A percentile compares a stretch with the other conserved stretches of the same genome.
phyloP scores from a whole-genome alignment of 768 basidiomycete species.

The Tulasnella calospora region DNA sequence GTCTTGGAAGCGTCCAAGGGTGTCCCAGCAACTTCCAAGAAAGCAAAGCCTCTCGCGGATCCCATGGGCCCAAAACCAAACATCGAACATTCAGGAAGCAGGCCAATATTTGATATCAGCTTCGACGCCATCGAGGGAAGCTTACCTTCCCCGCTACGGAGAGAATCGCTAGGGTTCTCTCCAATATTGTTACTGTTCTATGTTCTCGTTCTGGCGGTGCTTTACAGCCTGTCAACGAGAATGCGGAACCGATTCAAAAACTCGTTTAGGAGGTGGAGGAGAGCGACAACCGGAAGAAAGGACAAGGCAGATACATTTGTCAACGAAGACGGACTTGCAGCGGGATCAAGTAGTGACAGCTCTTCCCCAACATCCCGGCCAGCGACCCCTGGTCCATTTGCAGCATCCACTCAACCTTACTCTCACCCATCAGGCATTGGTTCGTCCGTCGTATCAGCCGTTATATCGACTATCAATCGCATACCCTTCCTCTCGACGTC shows the following conservation, averaged over 20 bases:
- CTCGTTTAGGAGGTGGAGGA: slow-evolving; percentile 44
- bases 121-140: slow-evolving; percentile 64
- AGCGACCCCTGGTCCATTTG: neutral
- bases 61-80: slow-evolving; percentile 58
- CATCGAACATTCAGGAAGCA: slow-evolving; percentile 53
- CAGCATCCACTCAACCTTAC: neutral
- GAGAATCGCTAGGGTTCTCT: slow-evolving; percentile 36
- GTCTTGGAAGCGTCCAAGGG: slow-evolving; percentile 94
- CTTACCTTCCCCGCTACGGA: slow-evolving; percentile 57
- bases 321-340: slow-evolving; percentile 20
- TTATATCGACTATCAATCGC: neutral
- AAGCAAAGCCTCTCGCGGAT: slow-evolving; percentile 59
- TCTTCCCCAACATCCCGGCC: slow-evolving; percentile 2
- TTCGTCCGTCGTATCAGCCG: neutral
- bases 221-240: slow-evolving; percentile 49
- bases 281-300: slow-evolving; percentile 39
- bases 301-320: slow-evolving; percentile 21
- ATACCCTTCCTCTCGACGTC: slow-evolving; percentile 13
- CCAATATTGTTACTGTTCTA: slow-evolving; percentile 36
- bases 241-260: slow-evolving; percentile 52
- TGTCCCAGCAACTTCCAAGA: slow-evolving; percentile 49
- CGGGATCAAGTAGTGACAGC: slow-evolving; percentile 21
- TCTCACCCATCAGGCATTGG: neutral
- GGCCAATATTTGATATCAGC: slow-evolving; percentile 50
- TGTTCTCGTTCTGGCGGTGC: slow-evolving; percentile 41